These are phyloP conservation scores for Penicillium subrubescens DNA, from an alignment of 495 filamentous ascomycete genomes.

Conservation along the genomic window DNA sequence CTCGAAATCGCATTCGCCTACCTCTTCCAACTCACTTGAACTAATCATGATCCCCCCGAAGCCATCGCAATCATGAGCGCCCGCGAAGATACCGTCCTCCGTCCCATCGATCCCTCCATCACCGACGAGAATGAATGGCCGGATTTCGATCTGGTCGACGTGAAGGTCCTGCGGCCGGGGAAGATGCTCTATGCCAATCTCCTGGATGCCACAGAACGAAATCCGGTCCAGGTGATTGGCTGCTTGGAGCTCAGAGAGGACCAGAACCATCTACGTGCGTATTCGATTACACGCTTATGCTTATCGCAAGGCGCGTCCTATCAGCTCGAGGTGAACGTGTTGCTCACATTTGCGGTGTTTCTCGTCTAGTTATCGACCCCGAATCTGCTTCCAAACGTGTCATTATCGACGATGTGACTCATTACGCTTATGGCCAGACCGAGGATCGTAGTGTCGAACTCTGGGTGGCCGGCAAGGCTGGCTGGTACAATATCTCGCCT, in stretches of 20 bases:
- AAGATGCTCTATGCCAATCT: constrained; percentile 56
- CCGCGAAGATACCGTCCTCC: constrained; percentile 58
- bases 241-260: constrained; percentile 50
- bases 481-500: constrained; percentile 76
- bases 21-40: neutral
- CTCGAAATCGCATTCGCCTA: neutral
- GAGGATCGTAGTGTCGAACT: constrained; percentile 61
- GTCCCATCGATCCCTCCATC: constrained; percentile 54
- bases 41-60: constrained; percentile 32
- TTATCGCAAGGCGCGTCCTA: constrained; percentile 20
- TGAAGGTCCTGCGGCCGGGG: constrained; percentile 50
- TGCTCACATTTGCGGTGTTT: constrained; percentile 27
- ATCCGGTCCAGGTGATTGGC: constrained; percentile 58
- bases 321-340: constrained; percentile 13
- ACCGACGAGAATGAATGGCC: constrained; percentile 62
- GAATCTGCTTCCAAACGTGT: constrained; percentile 56
- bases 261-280: constrained; percentile 45
- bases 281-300: constrained; percentile 7
- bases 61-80: constrained; percentile 47
- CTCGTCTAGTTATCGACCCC: constrained; percentile 45
- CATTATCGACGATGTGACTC: constrained; percentile 61
- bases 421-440: constrained; percentile 71
- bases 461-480: constrained; percentile 77
- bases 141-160: constrained; percentile 56
- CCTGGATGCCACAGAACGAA: constrained; percentile 52